Conservation (phyloP, 179 eudicot genomes). For the Beta corolliflora region DNA sequence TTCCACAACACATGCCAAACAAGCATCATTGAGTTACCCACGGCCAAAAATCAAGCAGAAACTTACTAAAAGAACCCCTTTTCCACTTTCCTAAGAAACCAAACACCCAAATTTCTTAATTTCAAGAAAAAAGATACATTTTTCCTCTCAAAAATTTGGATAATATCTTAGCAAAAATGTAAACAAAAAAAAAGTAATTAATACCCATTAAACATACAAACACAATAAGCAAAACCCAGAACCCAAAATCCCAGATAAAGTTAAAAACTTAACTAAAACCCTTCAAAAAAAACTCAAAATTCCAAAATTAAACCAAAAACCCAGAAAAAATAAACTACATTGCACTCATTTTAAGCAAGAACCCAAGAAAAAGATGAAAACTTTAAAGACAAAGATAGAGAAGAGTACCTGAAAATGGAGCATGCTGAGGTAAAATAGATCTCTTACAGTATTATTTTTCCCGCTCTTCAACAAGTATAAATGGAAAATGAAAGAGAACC, state of each 20-base stretch:
- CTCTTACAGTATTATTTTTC: slow-evolving; percentile 23
- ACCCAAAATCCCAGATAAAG: background rate
- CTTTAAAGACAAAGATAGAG: background rate
- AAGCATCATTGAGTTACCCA: slow-evolving; percentile 24
- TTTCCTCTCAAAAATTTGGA: background rate
- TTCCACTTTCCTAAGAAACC: slow-evolving; percentile 16
- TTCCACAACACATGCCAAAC: slow-evolving; percentile 16
- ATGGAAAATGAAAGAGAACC: slow-evolving; percentile 1
- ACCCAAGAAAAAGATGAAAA: slow-evolving; percentile 4
- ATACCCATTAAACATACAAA: slow-evolving; percentile 12
- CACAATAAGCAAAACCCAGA: slow-evolving; percentile 22
- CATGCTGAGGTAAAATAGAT: slow-evolving; percentile 25
- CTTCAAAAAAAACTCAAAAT: background rate
- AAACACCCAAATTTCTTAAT: background rate
- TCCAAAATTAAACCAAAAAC: slow-evolving; percentile 10
- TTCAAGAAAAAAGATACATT: background rate
- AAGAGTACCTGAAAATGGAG: slow-evolving; percentile 27
- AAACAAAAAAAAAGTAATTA: background rate
- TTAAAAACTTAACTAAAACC: slow-evolving; percentile 1
- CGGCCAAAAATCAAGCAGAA: slow-evolving; percentile 11
- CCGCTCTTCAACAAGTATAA: slow-evolving; percentile 24
- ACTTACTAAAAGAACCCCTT: background rate
- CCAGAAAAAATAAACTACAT: slow-evolving; percentile 4
- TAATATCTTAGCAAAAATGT: slow-evolving; percentile 9
- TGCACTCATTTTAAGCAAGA: slow-evolving; percentile 7